Percentiles rank a stretch among this genome's conserved stretches.
phyloP scores from a whole-genome alignment of 805 yeast genomes.

The Kluyveromyces aestuarii region DNA sequence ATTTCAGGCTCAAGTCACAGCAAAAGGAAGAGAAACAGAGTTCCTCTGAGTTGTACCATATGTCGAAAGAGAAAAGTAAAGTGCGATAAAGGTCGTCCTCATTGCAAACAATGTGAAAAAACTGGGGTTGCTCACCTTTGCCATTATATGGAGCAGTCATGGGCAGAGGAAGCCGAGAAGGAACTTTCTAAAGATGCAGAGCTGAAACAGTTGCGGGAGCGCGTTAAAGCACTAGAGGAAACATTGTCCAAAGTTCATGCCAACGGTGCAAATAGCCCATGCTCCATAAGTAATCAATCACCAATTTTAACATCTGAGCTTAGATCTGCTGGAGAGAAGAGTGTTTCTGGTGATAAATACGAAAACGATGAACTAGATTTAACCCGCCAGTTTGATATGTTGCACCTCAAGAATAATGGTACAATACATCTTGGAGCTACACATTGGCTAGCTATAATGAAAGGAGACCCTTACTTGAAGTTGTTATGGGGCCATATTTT shows the following conservation, averaged over 20 bases:
- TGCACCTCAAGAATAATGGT: conserved; percentile 35
- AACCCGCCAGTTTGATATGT: conserved; percentile 36
- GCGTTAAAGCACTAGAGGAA: conserved; percentile 43
- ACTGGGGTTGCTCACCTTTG: conserved; percentile 52
- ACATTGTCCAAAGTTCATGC: conserved; percentile 31
- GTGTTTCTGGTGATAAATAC: conserved; percentile 11
- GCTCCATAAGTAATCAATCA: neutral
- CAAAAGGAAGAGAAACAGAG: conserved; percentile 37
- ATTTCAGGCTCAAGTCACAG: conserved; percentile 8
- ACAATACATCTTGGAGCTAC: conserved; percentile 42
- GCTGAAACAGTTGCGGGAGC: conserved; percentile 44
- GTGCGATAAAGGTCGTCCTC: conserved; percentile 44
- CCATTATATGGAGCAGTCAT: conserved; percentile 48
- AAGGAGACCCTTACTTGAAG: conserved; percentile 48
- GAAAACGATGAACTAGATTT: conserved; percentile 30
- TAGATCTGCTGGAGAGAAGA: neutral
- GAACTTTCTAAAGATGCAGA: conserved; percentile 39
- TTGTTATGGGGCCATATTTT: conserved; percentile 45
- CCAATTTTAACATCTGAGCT: neutral
- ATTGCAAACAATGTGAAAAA: conserved; percentile 46
- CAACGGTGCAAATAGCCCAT: conserved; percentile 15
- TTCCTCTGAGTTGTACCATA: conserved; percentile 38
- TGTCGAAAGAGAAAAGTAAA: conserved; percentile 44
- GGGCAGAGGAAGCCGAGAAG: conserved; percentile 46
- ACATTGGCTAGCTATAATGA: conserved; percentile 51